A percentile compares a stretch with the other conserved stretches of the same genome.
These are phyloP conservation scores for Micractinium sp. DNA, from an alignment of 139 green algal genomes.

Conservation along the genomic window DNA sequence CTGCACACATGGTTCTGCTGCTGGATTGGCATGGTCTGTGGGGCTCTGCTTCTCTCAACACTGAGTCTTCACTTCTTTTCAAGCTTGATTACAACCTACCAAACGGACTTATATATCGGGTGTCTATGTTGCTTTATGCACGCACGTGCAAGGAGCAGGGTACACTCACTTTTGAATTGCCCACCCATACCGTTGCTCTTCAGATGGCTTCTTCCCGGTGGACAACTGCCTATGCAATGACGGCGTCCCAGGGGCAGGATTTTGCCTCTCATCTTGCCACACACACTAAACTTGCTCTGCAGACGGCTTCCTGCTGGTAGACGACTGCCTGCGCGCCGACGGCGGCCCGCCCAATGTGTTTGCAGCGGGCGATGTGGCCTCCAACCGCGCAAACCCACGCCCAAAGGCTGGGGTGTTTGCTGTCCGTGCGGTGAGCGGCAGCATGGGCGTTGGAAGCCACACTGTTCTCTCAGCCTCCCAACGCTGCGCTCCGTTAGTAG, in stretches of 20 bases:
- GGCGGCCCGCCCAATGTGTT: conserved; percentile 81
- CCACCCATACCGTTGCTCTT: no score
- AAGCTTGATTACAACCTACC: neutral
- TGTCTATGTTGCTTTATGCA: neutral
- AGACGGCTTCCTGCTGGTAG: conserved; percentile 90
- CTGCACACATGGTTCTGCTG: no score
- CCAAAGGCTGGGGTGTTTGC: conserved; percentile 98
- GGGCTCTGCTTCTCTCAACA: neutral
- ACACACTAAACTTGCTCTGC: neutral
- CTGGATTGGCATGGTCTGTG: no score
- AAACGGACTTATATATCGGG: neutral
- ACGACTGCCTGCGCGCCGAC: conserved; percentile 68
- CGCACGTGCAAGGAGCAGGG: no score
- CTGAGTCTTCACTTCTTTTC: neutral
- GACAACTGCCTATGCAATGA: neutral
- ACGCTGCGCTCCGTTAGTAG: neutral
- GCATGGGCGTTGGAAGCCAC: neutral
- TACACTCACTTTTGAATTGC: no score
- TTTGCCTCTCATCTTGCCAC: neutral
- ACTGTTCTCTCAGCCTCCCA: neutral
- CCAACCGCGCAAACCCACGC: conserved; percentile 72
- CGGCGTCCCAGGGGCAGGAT: no score
- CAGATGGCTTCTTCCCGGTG: neutral
- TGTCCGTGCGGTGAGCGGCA: conserved; percentile 77
- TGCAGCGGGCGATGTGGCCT: conserved; percentile 90